Base-by-base conservation (phyloP, 2,329 filamentous ascomycete genomes). In the Hansfordia pulvinata region DNA sequence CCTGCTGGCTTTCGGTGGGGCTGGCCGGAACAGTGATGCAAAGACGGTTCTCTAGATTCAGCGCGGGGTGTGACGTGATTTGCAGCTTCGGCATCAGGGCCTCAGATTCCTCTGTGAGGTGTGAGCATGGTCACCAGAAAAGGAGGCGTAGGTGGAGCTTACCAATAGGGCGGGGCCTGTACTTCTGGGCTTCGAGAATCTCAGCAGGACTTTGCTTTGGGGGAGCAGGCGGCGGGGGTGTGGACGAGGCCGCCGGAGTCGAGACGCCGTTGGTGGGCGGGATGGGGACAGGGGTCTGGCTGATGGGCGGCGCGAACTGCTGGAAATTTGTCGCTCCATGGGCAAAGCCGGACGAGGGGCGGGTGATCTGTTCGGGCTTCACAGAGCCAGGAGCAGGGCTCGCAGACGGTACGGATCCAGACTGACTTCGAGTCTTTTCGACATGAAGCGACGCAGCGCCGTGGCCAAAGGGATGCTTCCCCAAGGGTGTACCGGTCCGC, bases 1-100 rank as follows among this genome's bases (percentile, higher is more conserved):
- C 82, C 40, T 88, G 78, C 31, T 82, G 72, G 16, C 72, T 65
- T 40, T 77, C 64, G 11, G 63, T 68, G 6, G 69, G 56, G 27
- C 76, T 73, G 4, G 84, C 75, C 2, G 66, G 61, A 17, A 93
- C 56, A 19, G 69, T 64, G 29, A 81, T 56, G 18, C 67, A 56
- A 44, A 77, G 74, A 15, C 69, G 71, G 15, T 67, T 66, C 7
- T 72, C 57, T 3, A 73, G 49, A 26, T 69, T 68, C 21, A 84
- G 58, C 8, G 63, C 64, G 1, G 78, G 75, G 43, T 88, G 79
- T 10, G 44, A 42, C 10, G 23, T 37, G 18, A 50, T 40, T 11
- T 41, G 25, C 8, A 50, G 30, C 25, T 31, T 43, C 6, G 42
- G 42, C 30, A 50, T 38, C 12, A 50, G 34, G 29, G 46, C 46